Conservation (phyloP, 1,284 basidiomycete genomes). For the Trichosporon sp. region DNA sequence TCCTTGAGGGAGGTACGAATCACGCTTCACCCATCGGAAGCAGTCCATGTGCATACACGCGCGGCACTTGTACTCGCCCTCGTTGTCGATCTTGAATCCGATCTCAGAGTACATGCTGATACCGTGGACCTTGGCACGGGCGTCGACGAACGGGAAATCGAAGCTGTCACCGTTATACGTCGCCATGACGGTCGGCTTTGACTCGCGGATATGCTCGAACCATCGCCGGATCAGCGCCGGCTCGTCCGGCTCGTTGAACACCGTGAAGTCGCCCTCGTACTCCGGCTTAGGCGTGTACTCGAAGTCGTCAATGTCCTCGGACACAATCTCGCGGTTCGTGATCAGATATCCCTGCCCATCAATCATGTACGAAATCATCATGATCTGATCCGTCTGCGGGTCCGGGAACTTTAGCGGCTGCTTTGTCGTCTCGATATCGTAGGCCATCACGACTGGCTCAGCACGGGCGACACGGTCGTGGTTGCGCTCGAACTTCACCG, state of each 20-base stretch:
- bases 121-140: slow-evolving; percentile 77
- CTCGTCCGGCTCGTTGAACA: slow-evolving; percentile 96
- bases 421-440: slow-evolving; percentile 98
- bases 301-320: slow-evolving; percentile 96
- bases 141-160: slow-evolving; percentile 97
- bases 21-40: slow-evolving; percentile 99
- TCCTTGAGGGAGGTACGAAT: slow-evolving; percentile 98
- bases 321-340: slow-evolving; percentile 94
- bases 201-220: slow-evolving; percentile 88
- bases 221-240: slow-evolving; percentile 74
- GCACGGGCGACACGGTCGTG: slow-evolving; percentile 91
- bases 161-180: slow-evolving; percentile 99
- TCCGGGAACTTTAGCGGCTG: slow-evolving; percentile 98
- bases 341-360: slow-evolving; percentile 83
- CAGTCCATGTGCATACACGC: slow-evolving; percentile 98
- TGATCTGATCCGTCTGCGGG: slow-evolving; percentile 90
- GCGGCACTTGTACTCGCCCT: slow-evolving; percentile 92
- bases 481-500: slow-evolving; percentile 68
- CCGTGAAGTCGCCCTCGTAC: slow-evolving; percentile 92
- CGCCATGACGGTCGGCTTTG: slow-evolving; percentile 93
- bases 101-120: slow-evolving; percentile 96
- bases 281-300: slow-evolving; percentile 98
- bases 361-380: slow-evolving; percentile 86
- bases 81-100: slow-evolving; percentile 83
- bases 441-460: slow-evolving; percentile 98